phyloP scores from a whole-genome alignment of 495 filamentous ascomycete species.

The Endocarpon pusillum region DNA sequence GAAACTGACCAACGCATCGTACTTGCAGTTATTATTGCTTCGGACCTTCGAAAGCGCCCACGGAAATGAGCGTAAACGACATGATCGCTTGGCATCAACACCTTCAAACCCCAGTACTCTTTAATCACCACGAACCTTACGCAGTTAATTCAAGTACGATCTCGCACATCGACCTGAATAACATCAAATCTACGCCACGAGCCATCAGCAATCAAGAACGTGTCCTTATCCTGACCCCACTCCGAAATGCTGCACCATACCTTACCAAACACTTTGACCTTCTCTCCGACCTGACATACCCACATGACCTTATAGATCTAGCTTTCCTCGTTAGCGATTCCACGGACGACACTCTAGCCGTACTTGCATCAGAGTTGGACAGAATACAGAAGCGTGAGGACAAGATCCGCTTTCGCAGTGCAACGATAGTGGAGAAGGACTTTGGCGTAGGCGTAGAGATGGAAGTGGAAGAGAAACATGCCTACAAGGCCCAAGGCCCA shows the following conservation, averaged over 20 bases:
- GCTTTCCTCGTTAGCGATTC: constrained; percentile 88
- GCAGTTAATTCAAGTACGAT: constrained; percentile 72
- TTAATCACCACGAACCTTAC: constrained; percentile 83
- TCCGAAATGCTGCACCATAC: constrained; percentile 73
- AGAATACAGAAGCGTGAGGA: constrained; percentile 68
- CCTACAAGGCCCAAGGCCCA: constrained; percentile 74
- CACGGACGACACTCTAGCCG: constrained; percentile 72
- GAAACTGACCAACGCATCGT: constrained; percentile 1
- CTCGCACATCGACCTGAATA: constrained; percentile 64
- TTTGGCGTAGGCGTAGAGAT: constrained; percentile 57
- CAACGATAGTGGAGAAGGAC: constrained; percentile 71
- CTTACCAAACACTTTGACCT: constrained; percentile 87
- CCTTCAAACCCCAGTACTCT: constrained; percentile 78
- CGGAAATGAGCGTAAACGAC: constrained; percentile 84
- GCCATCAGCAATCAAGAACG: constrained; percentile 68
- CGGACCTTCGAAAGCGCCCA: constrained; percentile 80
- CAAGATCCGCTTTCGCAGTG: constrained; percentile 65
- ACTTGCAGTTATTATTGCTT: constrained; percentile 81
- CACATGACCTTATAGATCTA: constrained; percentile 87
- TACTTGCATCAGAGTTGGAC: constrained; percentile 64
- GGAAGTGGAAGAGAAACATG: constrained; percentile 65
- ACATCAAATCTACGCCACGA: constrained; percentile 61
- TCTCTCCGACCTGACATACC: constrained; percentile 76
- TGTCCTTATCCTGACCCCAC: constrained; percentile 84
- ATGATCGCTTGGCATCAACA: constrained; percentile 78